phyloP scores from a whole-genome alignment of 2,329 filamentous ascomycete genomes.

The Pleomassaria siparia region DNA sequence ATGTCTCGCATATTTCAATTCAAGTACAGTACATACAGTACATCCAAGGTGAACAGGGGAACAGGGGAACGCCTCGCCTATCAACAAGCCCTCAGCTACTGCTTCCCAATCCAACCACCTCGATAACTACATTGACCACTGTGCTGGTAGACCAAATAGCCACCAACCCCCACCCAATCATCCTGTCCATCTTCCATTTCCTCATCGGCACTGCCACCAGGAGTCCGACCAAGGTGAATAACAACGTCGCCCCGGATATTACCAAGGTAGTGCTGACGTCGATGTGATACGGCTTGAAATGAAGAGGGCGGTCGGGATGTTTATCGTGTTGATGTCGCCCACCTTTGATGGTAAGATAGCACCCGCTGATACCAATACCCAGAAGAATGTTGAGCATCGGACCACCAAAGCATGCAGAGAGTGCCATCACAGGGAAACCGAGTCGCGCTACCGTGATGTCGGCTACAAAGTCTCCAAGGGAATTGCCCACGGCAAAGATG shows the following conservation, averaged over 20 bases:
- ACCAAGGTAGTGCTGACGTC: conserved; percentile 82
- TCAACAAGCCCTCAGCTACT: conserved; percentile 13
- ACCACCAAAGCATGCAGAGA: conserved; percentile 94
- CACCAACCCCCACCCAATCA: conserved; percentile 76
- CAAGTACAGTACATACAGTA: no score
- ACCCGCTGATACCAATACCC: conserved; percentile 87
- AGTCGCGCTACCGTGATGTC: conserved; percentile 92
- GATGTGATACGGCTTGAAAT: conserved; percentile 78
- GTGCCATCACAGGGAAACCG: conserved; percentile 94
- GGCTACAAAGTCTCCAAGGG: conserved; percentile 88
- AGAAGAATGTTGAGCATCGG: conserved; percentile 97
- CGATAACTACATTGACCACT: conserved; percentile 75
- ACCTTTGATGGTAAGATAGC: conserved; percentile 78
- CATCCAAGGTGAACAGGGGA: no score
- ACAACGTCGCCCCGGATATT: conserved; percentile 79
- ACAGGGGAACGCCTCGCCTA: conserved; percentile 13
- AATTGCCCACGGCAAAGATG: conserved; percentile 95
- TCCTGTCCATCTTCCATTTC: conserved; percentile 41
- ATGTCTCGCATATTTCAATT: no score
- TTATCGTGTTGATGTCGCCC: conserved; percentile 67
- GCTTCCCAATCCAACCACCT: conserved; percentile 55
- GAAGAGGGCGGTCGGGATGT: conserved; percentile 65
- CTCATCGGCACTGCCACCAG: conserved; percentile 72
- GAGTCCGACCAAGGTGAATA: conserved; percentile 76
- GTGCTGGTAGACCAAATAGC: conserved; percentile 80